Percentiles rank a stretch among this genome's conserved stretches.
These are phyloP conservation scores for Wickerhamiella australiensis DNA, from an alignment of 805 yeast genomes.

Conservation along the genomic window DNA sequence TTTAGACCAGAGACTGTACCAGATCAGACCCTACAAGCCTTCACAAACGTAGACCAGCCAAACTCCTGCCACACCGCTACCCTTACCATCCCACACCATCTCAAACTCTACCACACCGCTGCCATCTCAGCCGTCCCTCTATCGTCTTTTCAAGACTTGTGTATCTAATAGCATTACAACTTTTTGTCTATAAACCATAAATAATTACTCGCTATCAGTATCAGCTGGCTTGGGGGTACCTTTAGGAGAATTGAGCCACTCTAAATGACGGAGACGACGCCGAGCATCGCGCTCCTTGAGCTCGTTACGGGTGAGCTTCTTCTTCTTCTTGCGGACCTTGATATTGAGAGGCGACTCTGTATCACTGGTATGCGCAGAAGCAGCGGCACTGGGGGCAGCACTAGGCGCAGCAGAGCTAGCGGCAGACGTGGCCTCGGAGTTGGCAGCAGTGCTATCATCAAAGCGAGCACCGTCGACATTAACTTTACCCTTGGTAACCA, in stretches of 20 bases:
- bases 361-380: conserved; percentile 31
- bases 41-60: no score
- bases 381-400: conserved; percentile 33
- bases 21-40: no score
- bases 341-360: conserved; percentile 93
- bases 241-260: conserved; percentile 92
- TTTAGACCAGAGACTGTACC: no score
- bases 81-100: no score
- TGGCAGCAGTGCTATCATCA: conserved; percentile 47
- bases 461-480: conserved; percentile 68
- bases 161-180: neutral
- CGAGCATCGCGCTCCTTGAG: conserved; percentile 84
- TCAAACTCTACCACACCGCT: no score
- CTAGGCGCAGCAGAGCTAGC: conserved; percentile 39
- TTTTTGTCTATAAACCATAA: neutral
- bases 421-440: conserved; percentile 30
- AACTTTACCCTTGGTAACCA: conserved; percentile 71
- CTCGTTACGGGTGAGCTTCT: conserved; percentile 95
- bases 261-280: conserved; percentile 85
- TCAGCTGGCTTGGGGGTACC: conserved; percentile 94
- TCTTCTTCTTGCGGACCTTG: conserved; percentile 84
- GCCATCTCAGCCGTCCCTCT: no score
- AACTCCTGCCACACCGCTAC: no score
- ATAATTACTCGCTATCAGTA: conserved; percentile 73
- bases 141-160: no score